phyloP scores from a whole-genome alignment of 805 yeast genomes.

The Kodamaea kaohsiungensis region DNA sequence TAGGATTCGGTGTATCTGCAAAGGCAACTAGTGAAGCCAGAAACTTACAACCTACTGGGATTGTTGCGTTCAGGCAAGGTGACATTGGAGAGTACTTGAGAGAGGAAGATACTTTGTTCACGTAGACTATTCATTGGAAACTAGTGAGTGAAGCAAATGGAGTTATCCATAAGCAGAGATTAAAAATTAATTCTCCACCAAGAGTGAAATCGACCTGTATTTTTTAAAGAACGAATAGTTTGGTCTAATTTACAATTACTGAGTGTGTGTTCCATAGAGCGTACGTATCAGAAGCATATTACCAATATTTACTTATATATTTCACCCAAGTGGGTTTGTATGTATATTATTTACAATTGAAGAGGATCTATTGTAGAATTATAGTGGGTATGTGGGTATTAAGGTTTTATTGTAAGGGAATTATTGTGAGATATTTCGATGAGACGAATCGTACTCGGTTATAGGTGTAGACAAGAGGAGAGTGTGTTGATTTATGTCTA shows the following conservation, averaged over 20 bases:
- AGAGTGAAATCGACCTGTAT: background rate
- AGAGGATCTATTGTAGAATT: background rate
- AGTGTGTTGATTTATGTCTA: no score
- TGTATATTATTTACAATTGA: background rate
- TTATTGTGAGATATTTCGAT: no score
- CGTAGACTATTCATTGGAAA: conserved; percentile 40
- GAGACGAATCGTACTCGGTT: no score
- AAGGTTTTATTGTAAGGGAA: no score
- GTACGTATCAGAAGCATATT: background rate
- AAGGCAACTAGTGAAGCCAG: conserved; percentile 88
- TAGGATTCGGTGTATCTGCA: conserved; percentile 95
- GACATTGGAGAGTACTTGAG: conserved; percentile 97
- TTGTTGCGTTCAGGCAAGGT: conserved; percentile 94
- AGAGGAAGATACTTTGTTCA: conserved; percentile 94
- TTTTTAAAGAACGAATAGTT: background rate
- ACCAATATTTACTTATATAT: background rate
- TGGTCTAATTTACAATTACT: background rate
- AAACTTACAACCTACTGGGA: conserved; percentile 87
- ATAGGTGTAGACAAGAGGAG: no score
- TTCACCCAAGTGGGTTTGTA: background rate
- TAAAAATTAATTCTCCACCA: background rate
- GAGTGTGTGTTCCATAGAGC: background rate
- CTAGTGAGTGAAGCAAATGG: background rate
- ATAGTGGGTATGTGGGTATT: no score
- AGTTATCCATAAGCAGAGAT: background rate